Evolutionary conservation across 2,329 filamentous ascomycete genomes (phyloP).

Genomic region (Penicillium capsulatum): DNA sequence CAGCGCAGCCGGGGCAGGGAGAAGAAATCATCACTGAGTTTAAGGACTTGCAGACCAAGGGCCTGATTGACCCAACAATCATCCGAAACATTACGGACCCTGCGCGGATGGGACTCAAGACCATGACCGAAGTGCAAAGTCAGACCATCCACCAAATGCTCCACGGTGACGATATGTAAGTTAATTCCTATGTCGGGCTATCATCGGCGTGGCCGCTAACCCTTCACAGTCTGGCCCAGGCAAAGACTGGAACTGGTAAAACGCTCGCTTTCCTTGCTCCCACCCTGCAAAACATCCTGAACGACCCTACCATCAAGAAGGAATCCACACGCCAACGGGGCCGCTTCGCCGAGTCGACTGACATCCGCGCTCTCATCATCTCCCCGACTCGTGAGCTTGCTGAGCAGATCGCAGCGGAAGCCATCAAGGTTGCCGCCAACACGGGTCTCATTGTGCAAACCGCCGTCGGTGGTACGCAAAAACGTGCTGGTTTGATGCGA

Average conservation of each 20-base stretch:
- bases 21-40: constrained; percentile 35
- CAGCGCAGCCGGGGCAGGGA: constrained; percentile 14
- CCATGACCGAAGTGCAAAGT: constrained; percentile 89
- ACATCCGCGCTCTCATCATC: constrained; percentile 58
- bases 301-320: constrained; percentile 56
- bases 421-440: constrained; percentile 58
- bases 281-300: constrained; percentile 72
- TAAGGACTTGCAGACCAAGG: constrained; percentile 34
- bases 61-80: constrained; percentile 59
- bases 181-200: constrained; percentile 14
- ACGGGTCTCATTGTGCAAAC: constrained; percentile 68
- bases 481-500: constrained; percentile 60
- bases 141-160: constrained; percentile 77
- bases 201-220: constrained; percentile 11
- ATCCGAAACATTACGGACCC: constrained; percentile 60
- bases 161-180: constrained; percentile 77
- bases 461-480: constrained; percentile 90
- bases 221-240: constrained; percentile 70
- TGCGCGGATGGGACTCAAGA: constrained; percentile 67
- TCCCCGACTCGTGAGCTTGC: constrained; percentile 62
- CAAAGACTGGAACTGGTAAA: constrained; percentile 95
- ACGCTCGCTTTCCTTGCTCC: constrained; percentile 90
- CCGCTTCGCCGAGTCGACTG: constrained; percentile 28
- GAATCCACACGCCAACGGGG: constrained; percentile 6
- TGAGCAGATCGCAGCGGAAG: constrained; percentile 67